phyloP scores from a whole-genome alignment of 2,329 filamentous ascomycete species.

The Sclerotinia borealis region DNA sequence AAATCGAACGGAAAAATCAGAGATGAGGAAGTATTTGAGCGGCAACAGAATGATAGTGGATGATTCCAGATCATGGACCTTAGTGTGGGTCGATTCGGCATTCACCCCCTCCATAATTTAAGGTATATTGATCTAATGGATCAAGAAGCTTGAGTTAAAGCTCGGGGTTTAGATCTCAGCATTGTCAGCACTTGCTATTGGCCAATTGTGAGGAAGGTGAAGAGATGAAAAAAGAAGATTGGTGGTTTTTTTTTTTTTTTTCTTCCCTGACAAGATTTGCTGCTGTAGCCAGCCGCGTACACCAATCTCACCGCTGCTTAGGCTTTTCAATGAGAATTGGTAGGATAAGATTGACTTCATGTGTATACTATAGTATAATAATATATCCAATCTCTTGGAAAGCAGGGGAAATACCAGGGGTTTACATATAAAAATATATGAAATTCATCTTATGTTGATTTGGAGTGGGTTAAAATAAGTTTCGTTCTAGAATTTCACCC shows the following conservation, averaged over 20 bases:
- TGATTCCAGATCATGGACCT: conserved; percentile 5
- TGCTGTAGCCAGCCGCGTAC: background rate
- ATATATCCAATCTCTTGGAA: background rate
- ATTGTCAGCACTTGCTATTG: background rate
- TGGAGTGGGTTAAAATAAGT: background rate
- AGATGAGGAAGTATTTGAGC: conserved; percentile 5
- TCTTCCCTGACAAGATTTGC: background rate
- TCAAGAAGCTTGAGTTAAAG: conserved; percentile 7
- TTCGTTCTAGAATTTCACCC: conserved; percentile 3
- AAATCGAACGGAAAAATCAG: background rate
- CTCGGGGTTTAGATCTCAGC: background rate
- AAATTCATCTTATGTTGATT: conserved; percentile 2
- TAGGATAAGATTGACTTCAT: background rate
- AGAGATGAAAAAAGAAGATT: background rate
- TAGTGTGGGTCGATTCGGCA: background rate
- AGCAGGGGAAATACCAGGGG: conserved; percentile 2
- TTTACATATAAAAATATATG: conserved; percentile 3
- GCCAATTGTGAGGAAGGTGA: background rate
- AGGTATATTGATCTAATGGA: conserved; percentile 3
- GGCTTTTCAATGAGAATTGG: background rate
- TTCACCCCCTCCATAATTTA: conserved; percentile 10
- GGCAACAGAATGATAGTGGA: background rate
- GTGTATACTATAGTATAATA: no score
- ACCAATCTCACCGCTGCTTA: background rate
- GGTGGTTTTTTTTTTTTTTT: background rate